A percentile compares a stretch with the other conserved stretches of the same genome.
phyloP scores from a whole-genome alignment of 352 stramenopile species.

The Pythium guiyangense region DNA sequence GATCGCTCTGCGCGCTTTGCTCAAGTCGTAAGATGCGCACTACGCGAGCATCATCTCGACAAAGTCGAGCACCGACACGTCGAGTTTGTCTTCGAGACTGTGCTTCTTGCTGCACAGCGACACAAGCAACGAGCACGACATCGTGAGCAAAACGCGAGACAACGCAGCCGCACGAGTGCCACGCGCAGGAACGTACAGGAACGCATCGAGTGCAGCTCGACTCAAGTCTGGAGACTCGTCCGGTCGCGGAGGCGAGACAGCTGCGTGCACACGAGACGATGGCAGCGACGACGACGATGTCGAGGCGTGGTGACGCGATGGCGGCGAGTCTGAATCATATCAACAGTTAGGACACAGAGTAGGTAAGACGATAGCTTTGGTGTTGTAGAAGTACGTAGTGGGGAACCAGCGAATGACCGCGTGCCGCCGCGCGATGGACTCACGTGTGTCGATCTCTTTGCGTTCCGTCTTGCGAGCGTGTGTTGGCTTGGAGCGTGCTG shows the following conservation, averaged over 20 bases:
- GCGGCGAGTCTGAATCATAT: neutral
- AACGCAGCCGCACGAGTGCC: no score
- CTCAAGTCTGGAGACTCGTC: slow-evolving; percentile 3
- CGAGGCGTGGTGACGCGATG: no score
- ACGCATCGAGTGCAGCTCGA: slow-evolving; percentile 14
- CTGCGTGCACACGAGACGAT: no score
- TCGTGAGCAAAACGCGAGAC: neutral
- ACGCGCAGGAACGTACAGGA: slow-evolving; percentile 22
- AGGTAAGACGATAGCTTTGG: slow-evolving; percentile 15
- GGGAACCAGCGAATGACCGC: neutral
- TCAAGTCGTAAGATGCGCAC: slow-evolving; percentile 2
- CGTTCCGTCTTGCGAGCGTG: no score
- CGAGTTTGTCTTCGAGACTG: slow-evolving; percentile 39
- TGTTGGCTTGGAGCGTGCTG: no score
- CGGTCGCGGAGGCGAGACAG: neutral
- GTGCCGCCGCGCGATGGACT: no score
- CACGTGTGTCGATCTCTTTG: no score
- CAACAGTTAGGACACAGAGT: slow-evolving; percentile 10
- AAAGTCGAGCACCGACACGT: slow-evolving; percentile 52
- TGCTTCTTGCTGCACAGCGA: slow-evolving; percentile 29
- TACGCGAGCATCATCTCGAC: slow-evolving; percentile 59
- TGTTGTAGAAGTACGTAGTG: slow-evolving; percentile 14
- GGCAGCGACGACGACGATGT: no score
- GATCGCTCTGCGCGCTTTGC: no score
- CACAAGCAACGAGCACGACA: neutral